Evolutionary conservation across 2,329 filamentous ascomycete species (phyloP), one percentile per base, ranked within the genome.

Genomic region (Trichoderma harzianum): DNA sequence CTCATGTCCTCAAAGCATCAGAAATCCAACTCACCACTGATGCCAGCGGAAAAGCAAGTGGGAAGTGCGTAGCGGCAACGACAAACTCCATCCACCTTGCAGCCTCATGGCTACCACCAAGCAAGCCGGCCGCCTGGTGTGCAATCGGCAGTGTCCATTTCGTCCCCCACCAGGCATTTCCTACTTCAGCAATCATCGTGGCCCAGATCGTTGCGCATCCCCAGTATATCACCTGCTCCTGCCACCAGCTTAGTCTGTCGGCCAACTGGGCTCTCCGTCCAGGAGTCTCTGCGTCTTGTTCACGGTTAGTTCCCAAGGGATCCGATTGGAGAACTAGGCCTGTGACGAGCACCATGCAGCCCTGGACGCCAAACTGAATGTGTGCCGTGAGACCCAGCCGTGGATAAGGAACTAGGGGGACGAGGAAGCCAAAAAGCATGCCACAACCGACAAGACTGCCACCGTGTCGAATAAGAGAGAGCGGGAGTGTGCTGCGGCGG

Each of bases 81-180:
- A 70, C 21, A 21, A 60, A 14, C 26, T 72, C 71, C 65, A 65
- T 70, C 71, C 71, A 72, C 5, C n/a, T 28, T n/a, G 34, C 61
- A 18, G 71, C 71, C n/a, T 32, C 43, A 5, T 26, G 26, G 39
- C 39, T 43, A 21, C 34, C 14, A 5, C 60, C 71, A 16, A n/a
- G 60, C 16, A 72, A 21, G 11, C 71, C 71, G 2, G 71, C 71
- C 0, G 71, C 66, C 24, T 69, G 34, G 14, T 70, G 61, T 21
- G 66, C 66, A 8, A 65, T 30, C 21, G 58, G 26, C 57, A 72
- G 24, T 18, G 64, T 55, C 66, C 66, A 53, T 28, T 26, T 47
- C 2, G 71, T 72, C 16, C 66, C 71, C 71, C 66, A 72, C 71
- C 71, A 72, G 16, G 71, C 71, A 28, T 72, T 72, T 8, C 60